Conservation (phyloP, 768 basidiomycete species). For the Dioszegia hungarica region DNA sequence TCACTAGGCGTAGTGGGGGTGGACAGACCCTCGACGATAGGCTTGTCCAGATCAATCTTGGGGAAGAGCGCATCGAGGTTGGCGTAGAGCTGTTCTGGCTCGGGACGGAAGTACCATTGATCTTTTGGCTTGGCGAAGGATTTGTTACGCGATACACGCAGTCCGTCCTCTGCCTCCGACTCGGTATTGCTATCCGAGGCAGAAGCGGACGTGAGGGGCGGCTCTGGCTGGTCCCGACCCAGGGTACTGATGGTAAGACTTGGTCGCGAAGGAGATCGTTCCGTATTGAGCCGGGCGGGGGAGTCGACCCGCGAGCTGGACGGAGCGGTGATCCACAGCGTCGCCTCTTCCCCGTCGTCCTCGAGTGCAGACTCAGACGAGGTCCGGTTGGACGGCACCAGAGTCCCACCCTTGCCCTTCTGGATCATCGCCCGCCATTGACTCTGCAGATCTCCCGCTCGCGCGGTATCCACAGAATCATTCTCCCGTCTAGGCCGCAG, state of each 20-base stretch:
- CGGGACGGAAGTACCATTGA: constrained; percentile 85
- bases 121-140: constrained; percentile 63
- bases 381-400: background rate
- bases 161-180: constrained; percentile 24
- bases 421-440: constrained; percentile 31
- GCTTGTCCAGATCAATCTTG: constrained; percentile 89
- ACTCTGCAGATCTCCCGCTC: constrained; percentile 32
- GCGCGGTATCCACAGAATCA: constrained; percentile 41
- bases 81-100: constrained; percentile 87
- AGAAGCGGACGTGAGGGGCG: constrained; percentile 12
- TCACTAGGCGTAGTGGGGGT: constrained; percentile 37
- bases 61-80: constrained; percentile 93
- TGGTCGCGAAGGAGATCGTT: background rate
- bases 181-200: constrained; percentile 35
- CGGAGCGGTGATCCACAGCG: constrained; percentile 32
- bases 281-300: background rate
- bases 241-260: constrained; percentile 6
- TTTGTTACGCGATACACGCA: constrained; percentile 48
- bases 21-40: constrained; percentile 70
- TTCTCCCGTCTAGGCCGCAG: constrained; percentile 27
- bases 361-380: background rate
- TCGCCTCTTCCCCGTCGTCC: constrained; percentile 40
- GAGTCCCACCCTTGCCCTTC: constrained; percentile 7
- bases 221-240: background rate
- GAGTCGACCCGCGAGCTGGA: background rate